A percentile compares a stretch with the other conserved stretches of the same genome.
These are phyloP conservation scores for Psilocybe tampanensis DNA, from an alignment of 768 basidiomycete species.

Conservation along the genomic window DNA sequence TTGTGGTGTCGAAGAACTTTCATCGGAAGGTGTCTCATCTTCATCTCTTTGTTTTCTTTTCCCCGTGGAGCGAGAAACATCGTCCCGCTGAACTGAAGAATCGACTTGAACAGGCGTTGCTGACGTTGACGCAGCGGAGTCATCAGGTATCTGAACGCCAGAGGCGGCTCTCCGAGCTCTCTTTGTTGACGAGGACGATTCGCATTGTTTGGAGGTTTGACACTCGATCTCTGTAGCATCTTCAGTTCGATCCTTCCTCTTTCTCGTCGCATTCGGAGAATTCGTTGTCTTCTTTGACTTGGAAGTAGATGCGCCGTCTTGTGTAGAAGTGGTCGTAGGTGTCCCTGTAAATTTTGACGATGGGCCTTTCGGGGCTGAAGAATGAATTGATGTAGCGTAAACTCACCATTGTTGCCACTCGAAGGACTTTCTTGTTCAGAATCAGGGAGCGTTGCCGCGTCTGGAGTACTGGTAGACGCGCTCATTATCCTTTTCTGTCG, in stretches of 20 bases:
- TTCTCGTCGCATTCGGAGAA: too few relatives aligned
- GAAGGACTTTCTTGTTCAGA: too few relatives aligned
- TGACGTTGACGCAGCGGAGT: background rate
- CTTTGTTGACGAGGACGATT: background rate
- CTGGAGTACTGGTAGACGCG: too few relatives aligned
- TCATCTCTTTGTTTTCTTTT: slow-evolving; percentile 2
- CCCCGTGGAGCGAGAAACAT: background rate
- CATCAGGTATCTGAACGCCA: background rate
- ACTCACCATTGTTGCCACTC: too few relatives aligned
- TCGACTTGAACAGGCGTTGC: background rate
- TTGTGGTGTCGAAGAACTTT: background rate
- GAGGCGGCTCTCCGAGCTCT: background rate
- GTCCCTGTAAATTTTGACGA: too few relatives aligned
- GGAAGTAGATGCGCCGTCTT: too few relatives aligned
- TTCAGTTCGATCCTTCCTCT: background rate
- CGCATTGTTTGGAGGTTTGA: background rate
- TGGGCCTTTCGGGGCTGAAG: too few relatives aligned
- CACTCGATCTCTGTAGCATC: background rate
- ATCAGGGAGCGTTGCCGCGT: too few relatives aligned
- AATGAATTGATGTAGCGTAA: too few relatives aligned
- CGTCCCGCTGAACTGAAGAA: background rate
- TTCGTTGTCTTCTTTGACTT: too few relatives aligned
- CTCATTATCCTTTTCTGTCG: background rate
- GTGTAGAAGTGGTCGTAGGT: too few relatives aligned
- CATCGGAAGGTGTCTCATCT: background rate